A percentile compares a stretch with the other conserved stretches of the same genome.
Conservation (phyloP, 2,329 filamentous ascomycete species). For the Fusarium haematococcum region DNA sequence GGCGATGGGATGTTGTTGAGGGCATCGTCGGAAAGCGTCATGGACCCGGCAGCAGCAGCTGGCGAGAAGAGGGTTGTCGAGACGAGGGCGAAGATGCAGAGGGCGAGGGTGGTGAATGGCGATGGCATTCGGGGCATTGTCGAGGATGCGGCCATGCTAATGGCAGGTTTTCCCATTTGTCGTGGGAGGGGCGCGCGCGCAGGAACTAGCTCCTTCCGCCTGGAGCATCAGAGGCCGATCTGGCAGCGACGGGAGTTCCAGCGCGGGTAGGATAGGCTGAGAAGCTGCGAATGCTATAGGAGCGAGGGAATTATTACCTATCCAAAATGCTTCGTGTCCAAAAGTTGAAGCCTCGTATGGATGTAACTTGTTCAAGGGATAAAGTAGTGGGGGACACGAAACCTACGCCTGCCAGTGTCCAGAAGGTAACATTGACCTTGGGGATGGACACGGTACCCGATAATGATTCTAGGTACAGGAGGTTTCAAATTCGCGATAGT, state of each 20-base stretch:
- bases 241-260: not conserved
- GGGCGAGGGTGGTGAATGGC: constrained; percentile 29
- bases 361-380: constrained; percentile 33
- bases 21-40: constrained; percentile 77
- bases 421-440: not conserved
- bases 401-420: not conserved
- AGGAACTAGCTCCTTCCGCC: constrained; percentile 38
- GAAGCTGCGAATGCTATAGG: constrained; percentile 14
- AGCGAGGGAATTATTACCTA: constrained; percentile 13
- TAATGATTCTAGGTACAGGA: not conserved
- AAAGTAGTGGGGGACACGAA: constrained; percentile 22
- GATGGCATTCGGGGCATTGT: constrained; percentile 35
- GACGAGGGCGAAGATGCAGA: constrained; percentile 34
- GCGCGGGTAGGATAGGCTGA: not conserved
- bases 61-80: constrained; percentile 36
- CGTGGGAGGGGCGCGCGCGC: constrained; percentile 29
- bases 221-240: constrained; percentile 13
- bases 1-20: constrained; percentile 79
- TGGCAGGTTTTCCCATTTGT: constrained; percentile 31
- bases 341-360: constrained; percentile 24
- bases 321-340: constrained; percentile 20
- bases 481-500: not conserved
- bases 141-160: constrained; percentile 31
- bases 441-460: not conserved
- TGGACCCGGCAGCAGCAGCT: constrained; percentile 53